Conservation (phyloP, 495 filamentous ascomycete genomes). For the Lichenothelia convexa region DNA sequence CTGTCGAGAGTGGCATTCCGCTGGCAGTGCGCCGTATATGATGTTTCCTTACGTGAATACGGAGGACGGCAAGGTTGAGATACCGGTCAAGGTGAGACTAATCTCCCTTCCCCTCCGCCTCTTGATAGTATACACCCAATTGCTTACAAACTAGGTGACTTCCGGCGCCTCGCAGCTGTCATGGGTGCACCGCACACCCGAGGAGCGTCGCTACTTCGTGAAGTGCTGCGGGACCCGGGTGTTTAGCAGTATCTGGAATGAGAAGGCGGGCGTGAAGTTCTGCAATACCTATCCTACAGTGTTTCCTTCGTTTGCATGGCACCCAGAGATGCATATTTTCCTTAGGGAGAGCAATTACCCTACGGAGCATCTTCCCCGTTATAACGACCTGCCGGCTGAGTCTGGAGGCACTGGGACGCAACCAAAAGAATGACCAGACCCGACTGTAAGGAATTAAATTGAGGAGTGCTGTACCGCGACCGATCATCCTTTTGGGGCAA, state of each 20-base stretch:
- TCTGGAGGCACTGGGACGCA: neutral
- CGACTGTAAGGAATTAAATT: no score
- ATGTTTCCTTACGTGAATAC: neutral
- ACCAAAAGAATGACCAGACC: neutral
- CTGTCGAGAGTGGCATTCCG: conserved; percentile 5
- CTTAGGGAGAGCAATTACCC: neutral
- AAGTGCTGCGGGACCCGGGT: neutral
- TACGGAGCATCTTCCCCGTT: neutral
- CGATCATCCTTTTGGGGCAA: no score
- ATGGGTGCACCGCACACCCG: neutral
- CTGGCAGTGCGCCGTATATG: neutral
- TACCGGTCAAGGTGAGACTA: neutral
- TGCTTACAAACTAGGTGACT: neutral
- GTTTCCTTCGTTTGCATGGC: neutral
- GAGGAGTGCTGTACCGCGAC: no score
- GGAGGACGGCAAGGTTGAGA: neutral
- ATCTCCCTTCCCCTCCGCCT: neutral
- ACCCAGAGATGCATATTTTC: neutral
- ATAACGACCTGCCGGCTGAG: neutral
- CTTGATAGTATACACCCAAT: neutral
- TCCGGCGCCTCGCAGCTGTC: neutral
- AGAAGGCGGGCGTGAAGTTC: neutral
- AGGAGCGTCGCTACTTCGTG: neutral
- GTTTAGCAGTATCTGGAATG: neutral
- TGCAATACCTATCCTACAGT: neutral